These are phyloP conservation scores for Chlorencoelia australis DNA, from an alignment of 2,329 filamentous ascomycete genomes.

Conservation along the genomic window DNA sequence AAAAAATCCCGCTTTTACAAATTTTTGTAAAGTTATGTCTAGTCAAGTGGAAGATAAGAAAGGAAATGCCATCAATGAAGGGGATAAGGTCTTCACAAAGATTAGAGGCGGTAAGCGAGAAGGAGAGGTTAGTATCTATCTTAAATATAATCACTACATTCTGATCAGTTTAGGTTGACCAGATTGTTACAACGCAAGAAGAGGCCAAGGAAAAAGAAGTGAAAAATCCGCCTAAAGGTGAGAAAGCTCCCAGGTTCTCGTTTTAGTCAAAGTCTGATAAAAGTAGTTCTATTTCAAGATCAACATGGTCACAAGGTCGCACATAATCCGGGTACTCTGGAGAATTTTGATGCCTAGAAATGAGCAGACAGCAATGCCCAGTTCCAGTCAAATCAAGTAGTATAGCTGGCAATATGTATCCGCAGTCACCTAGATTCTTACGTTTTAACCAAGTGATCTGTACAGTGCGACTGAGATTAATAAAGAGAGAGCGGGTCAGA, in stretches of 20 bases:
- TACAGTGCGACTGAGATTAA: too few species aligned
- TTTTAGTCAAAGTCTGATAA: background rate
- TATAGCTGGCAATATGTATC: too few species aligned
- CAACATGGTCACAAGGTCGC: conserved; percentile 32
- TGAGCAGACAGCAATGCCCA: too few species aligned
- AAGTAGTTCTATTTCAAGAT: conserved; percentile 30
- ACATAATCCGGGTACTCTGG: conserved; percentile 30
- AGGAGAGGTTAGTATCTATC: conserved; percentile 23
- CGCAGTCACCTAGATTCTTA: too few species aligned
- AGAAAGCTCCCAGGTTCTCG: background rate
- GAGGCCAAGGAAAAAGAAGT: conserved; percentile 30
- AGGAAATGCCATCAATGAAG: conserved; percentile 30
- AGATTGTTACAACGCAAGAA: conserved; percentile 28
- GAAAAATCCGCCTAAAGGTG: conserved; percentile 33
- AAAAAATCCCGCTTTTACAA: too few species aligned
- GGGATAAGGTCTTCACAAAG: conserved; percentile 32
- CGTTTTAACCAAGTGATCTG: too few species aligned
- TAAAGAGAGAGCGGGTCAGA: too few species aligned
- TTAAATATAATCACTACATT: conserved; percentile 3
- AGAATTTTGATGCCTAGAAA: conserved; percentile 20
- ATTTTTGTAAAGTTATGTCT: conserved; percentile 9
- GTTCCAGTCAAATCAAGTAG: too few species aligned
- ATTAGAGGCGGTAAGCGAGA: conserved; percentile 31
- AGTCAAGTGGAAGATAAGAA: conserved; percentile 26
- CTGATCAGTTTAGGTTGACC: conserved; percentile 25